Conservation (phyloP, 1,284 basidiomycete species). For the Bondarzewia mesenterica region DNA sequence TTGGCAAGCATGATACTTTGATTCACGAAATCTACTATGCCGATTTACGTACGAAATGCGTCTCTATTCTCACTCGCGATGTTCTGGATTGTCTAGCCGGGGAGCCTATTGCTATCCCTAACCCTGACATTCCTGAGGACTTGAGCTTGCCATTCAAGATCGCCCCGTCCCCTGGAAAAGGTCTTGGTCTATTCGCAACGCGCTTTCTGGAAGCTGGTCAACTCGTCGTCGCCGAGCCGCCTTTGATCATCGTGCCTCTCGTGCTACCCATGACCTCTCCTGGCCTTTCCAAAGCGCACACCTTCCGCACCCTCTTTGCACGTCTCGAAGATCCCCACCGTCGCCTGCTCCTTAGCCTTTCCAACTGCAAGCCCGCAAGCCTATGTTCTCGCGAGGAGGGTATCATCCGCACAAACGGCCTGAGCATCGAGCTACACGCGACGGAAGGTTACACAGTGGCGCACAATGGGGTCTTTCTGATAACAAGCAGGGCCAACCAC, state of each 20-base stretch:
- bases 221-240: constrained; percentile 29
- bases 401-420: constrained; percentile 27
- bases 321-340: background rate
- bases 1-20: background rate
- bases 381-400: constrained; percentile 17
- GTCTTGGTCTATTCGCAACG: constrained; percentile 18
- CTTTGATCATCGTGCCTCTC: constrained; percentile 14
- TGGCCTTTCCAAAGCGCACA: background rate
- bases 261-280: background rate
- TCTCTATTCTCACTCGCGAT: background rate
- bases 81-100: background rate
- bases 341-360: constrained; percentile 12
- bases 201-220: constrained; percentile 21
- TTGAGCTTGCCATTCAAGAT: background rate
- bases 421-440: constrained; percentile 25
- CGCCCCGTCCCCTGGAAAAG: background rate
- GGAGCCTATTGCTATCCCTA: background rate
- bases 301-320: background rate
- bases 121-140: background rate
- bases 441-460: constrained; percentile 3
- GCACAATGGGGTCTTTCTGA: constrained; percentile 29
- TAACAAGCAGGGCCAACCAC: constrained; percentile 20
- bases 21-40: background rate
- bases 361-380: constrained; percentile 12
- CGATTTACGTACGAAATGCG: background rate